phyloP scores from a whole-genome alignment of 108 stramenopile genomes.

The Skeletonema menzelii region DNA sequence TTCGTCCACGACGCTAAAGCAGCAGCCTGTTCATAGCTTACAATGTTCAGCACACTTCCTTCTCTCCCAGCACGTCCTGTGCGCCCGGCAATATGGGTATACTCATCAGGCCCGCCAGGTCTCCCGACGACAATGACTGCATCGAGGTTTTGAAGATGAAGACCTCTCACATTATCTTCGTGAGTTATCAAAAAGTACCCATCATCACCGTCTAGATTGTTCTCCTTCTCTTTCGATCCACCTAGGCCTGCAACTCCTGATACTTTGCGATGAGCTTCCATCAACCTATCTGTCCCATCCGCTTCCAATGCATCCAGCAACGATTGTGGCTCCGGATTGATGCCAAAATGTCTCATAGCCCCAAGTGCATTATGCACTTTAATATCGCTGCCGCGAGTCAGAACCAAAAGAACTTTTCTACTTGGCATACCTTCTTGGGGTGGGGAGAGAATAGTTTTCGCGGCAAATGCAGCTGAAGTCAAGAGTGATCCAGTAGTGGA shows the following conservation, averaged over 20 bases:
- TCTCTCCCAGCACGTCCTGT: conserved; percentile 85
- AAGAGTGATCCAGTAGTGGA: conserved; percentile 66
- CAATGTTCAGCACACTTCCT: conserved; percentile 77
- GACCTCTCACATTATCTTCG: conserved; percentile 91
- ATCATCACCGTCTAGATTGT: conserved; percentile 9
- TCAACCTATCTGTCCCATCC: conserved; percentile 74
- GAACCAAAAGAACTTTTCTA: conserved; percentile 66
- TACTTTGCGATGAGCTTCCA: conserved; percentile 78
- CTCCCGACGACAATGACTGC: conserved; percentile 83
- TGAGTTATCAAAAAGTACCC: conserved; percentile 85
- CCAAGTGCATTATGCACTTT: conserved; percentile 77
- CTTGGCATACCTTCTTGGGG: conserved; percentile 1
- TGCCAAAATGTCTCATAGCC: conserved; percentile 80
- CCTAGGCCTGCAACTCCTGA: conserved; percentile 80
- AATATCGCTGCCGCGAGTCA: conserved; percentile 76
- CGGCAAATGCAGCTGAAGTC: conserved; percentile 67
- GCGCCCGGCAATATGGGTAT: conserved; percentile 94
- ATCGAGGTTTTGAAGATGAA: conserved; percentile 88
- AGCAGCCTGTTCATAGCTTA: conserved; percentile 68
- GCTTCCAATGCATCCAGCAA: conserved; percentile 78
- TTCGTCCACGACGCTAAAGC: conserved; percentile 73
- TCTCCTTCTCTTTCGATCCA: conserved; percentile 34
- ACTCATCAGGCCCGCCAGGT: conserved; percentile 90
- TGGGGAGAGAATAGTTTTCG: conserved; percentile 46
- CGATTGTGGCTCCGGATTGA: conserved; percentile 72